Base-by-base conservation (phyloP, 2,329 filamentous ascomycete genomes). In the Coniochaeta sp. region DNA sequence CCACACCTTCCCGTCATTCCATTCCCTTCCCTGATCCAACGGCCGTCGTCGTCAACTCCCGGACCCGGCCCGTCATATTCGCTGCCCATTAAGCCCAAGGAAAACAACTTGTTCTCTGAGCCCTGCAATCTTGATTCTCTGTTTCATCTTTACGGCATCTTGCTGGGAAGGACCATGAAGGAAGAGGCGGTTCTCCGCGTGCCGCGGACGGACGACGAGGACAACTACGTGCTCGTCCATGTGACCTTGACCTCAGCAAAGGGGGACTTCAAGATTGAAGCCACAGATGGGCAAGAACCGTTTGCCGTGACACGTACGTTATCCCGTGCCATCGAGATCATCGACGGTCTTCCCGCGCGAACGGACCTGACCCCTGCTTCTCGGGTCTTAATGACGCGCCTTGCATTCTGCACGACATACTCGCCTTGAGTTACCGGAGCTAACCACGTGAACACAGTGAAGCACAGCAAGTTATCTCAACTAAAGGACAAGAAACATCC, bases 201-300 rank as follows among this genome's bases (percentile, higher is more conserved):
- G 56, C 71, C 76, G 53, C 76, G 83, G 58, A 77, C 76, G 33
- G 51, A 53, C 16, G 68, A 71, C 52, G 69, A 75, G 45, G 70
- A 72, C 46, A 67, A 72, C 14, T 82, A 78, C 56, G 75, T 89
- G 27, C 73, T 91, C 20, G 62, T 87, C 16, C 76, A 87, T 59
- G 77, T 83, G 52, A 71, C 72, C 2, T 69, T 77, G 20, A 75
- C 66, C 51, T 72, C 71, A 32, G 22, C 53, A 31, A 74, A 73
- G 52, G 74, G 76, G 27, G 84, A 89, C 65, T 66, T 88, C 46
- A 83, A 82, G 62, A 66, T 91, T 27, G 73, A 85, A 30, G 86
- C 79, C 30, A 89, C 86, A 27, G 86, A 91, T 60, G 81, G 82
- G 51, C 75, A 79, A 52, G 76, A 74, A 47, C 76, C 82, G 6